Percentiles rank a stretch among this genome's conserved stretches.
Evolutionary conservation across 208 protist genomes (phyloP).

Genomic region (Spongospora subterranea): DNA sequence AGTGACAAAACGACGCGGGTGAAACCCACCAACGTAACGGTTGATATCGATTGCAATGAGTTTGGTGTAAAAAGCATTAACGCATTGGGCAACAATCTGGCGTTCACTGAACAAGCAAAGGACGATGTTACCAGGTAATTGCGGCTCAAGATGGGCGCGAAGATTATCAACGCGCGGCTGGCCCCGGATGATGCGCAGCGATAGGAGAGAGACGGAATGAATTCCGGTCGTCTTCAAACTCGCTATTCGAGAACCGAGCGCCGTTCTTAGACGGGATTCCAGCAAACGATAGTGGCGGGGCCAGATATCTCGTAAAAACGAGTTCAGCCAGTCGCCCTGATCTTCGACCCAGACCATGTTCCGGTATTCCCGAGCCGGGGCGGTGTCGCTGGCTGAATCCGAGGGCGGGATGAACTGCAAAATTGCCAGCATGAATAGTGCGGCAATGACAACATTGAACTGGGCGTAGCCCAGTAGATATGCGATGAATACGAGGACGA

Average conservation of each 20-base stretch:
- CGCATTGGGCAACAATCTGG: too few relatives aligned
- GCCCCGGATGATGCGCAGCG: conserved; percentile 21
- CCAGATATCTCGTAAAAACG: conserved; percentile 50
- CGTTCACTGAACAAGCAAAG: too few relatives aligned
- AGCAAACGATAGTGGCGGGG: conserved; percentile 8
- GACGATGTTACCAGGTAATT: neutral
- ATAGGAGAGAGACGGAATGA: neutral
- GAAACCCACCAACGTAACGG: too few relatives aligned
- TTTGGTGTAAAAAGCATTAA: too few relatives aligned
- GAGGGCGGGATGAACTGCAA: neutral
- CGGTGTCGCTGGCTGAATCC: neutral
- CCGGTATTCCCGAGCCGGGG: too few relatives aligned
- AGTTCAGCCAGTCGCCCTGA: conserved; percentile 42
- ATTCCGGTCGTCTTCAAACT: conserved; percentile 22
- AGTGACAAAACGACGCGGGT: too few relatives aligned
- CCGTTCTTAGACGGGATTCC: conserved; percentile 1
- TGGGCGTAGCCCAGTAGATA: neutral
- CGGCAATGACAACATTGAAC: neutral
- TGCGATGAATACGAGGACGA: too few relatives aligned
- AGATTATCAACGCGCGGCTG: neutral
- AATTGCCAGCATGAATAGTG: neutral
- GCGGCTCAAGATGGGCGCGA: neutral
- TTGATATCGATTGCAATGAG: too few relatives aligned
- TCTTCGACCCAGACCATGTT: conserved; percentile 13
- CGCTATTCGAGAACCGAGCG: neutral